These are phyloP conservation scores for Noccaea caerulescens DNA, from an alignment of 345 rosid species.

Conservation along the genomic window DNA sequence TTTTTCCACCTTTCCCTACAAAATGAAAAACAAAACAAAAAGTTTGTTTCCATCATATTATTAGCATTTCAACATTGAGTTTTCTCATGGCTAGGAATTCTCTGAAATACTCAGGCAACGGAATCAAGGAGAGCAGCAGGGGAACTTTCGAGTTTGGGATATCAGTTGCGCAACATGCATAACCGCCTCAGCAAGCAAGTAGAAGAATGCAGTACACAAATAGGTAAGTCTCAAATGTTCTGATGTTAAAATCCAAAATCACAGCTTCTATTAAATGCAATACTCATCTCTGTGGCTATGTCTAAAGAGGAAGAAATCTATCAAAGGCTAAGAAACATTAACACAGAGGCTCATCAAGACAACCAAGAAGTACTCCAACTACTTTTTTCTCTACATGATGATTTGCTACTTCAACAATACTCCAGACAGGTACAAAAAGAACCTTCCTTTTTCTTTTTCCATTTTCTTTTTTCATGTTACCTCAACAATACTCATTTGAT, in stretches of 20 bases:
- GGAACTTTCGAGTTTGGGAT: slow-evolving; percentile 65
- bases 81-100: slow-evolving; percentile 40
- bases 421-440: slow-evolving; percentile 46
- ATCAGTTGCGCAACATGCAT: slow-evolving; percentile 51
- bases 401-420: slow-evolving; percentile 64
- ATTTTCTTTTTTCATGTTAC: background rate
- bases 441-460: slow-evolving; percentile 27
- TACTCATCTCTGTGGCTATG: slow-evolving; percentile 12
- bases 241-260: slow-evolving; percentile 9
- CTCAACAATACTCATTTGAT: background rate
- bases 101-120: slow-evolving; percentile 47
- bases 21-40: background rate
- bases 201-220: slow-evolving; percentile 56
- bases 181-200: slow-evolving; percentile 55
- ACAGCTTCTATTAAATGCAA: background rate
- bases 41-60: background rate
- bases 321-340: slow-evolving; percentile 56
- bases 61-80: slow-evolving; percentile 24
- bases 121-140: slow-evolving; percentile 56
- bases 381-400: slow-evolving; percentile 58
- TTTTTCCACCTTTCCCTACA: slow-evolving; percentile 45
- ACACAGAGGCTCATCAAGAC: slow-evolving; percentile 50
- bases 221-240: slow-evolving; percentile 50
- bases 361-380: slow-evolving; percentile 68
- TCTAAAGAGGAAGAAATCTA: slow-evolving; percentile 58